Percentiles rank a stretch among this genome's conserved stretches.
phyloP scores from a whole-genome alignment of 352 stramenopile species.

The Nothophytophthora sp. region DNA sequence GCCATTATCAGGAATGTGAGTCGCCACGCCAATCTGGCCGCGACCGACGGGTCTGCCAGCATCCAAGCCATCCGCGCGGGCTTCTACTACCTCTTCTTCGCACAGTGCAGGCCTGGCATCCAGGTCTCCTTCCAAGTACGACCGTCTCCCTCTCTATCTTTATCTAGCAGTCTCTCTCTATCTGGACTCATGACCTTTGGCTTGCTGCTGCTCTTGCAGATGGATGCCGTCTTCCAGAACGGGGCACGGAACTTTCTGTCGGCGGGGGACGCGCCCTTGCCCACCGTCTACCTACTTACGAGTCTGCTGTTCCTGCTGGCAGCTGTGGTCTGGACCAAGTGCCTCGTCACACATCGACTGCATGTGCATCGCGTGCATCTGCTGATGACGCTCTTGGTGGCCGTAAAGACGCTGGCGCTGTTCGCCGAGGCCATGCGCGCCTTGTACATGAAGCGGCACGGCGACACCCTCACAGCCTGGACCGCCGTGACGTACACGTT shows the following conservation, averaged over 20 bases:
- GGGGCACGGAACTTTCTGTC: constrained; percentile 83
- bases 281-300: constrained; percentile 82
- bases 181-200: not conserved
- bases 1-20: constrained; percentile 58
- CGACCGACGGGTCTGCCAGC: constrained; percentile 9
- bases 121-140: constrained; percentile 88
- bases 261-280: constrained; percentile 80
- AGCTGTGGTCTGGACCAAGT: constrained; percentile 64
- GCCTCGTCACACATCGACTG: constrained; percentile 47
- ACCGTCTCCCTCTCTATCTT: too few species aligned
- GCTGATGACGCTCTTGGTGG: constrained; percentile 94
- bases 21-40: constrained; percentile 19
- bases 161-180: not conserved
- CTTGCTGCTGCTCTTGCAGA: constrained; percentile 30
- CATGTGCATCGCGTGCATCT: constrained; percentile 92
- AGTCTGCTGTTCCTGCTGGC: constrained; percentile 70
- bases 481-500: constrained; percentile 95
- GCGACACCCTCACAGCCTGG: constrained; percentile 93
- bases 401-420: constrained; percentile 93
- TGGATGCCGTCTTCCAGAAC: constrained; percentile 88
- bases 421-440: constrained; percentile 95
- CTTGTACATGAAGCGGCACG: constrained; percentile 96
- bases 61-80: constrained; percentile 39
- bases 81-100: constrained; percentile 91
- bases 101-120: constrained; percentile 71